Evolutionary conservation across 106 monocot species (phyloP).

Genomic region (Alisma plantagoaquatica): DNA sequence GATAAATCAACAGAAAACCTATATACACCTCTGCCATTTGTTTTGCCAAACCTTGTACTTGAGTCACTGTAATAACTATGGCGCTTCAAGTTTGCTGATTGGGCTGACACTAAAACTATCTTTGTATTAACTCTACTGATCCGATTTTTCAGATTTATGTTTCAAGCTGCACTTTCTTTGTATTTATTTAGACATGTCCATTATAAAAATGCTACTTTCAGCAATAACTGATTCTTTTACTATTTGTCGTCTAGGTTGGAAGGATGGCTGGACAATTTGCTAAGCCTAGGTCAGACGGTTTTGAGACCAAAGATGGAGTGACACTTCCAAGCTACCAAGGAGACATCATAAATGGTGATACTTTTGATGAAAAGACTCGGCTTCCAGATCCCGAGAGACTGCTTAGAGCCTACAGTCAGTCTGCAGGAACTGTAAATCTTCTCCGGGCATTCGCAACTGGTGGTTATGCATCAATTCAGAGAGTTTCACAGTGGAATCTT

Average conservation of each 20-base stretch:
- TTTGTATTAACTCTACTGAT: no score
- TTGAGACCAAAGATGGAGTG: constrained; percentile 39
- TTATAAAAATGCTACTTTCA: no score
- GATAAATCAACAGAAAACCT: no score
- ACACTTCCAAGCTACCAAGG: constrained; percentile 49
- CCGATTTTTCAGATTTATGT: no score
- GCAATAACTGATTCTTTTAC: not conserved
- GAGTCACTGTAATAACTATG: no score
- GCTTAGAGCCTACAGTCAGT: constrained; percentile 39
- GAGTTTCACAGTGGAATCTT: constrained; percentile 56
- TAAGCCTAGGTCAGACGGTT: constrained; percentile 48
- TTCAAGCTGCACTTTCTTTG: no score
- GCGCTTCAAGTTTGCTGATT: no score
- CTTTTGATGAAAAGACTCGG: constrained; percentile 41
- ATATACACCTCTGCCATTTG: no score
- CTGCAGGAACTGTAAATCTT: constrained; percentile 54
- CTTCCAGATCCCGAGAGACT: constrained; percentile 44
- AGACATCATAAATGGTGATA: constrained; percentile 48
- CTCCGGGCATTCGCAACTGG: constrained; percentile 63
- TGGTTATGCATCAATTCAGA: constrained; percentile 49
- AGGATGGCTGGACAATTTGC: constrained; percentile 68
- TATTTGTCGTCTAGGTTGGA: constrained; percentile 31
- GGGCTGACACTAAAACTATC: no score
- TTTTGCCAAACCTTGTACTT: no score
- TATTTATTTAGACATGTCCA: no score